A percentile compares a stretch with the other conserved stretches of the same genome.
phyloP scores from a whole-genome alignment of 352 stramenopile genomes.

The Globisporangium alternatum region DNA sequence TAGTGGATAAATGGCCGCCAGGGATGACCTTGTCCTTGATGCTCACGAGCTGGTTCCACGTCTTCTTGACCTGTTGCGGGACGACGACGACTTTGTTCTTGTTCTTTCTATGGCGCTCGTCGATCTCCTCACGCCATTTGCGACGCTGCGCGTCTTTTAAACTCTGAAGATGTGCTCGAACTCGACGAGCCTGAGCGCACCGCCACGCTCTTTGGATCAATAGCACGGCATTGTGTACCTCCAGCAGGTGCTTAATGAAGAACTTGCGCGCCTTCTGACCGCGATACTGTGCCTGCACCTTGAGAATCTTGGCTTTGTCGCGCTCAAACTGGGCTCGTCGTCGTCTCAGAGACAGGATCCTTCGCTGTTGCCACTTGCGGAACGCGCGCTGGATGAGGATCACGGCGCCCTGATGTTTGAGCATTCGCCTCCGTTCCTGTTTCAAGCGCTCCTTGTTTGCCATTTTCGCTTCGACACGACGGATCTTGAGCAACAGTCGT shows the following conservation, averaged over 20 bases:
- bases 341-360: slow-evolving; percentile 30
- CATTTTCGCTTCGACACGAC: slow-evolving; percentile 23
- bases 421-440: slow-evolving; percentile 6
- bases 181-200: slow-evolving; percentile 27
- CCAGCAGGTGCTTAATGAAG: slow-evolving; percentile 21
- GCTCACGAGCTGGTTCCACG: slow-evolving; percentile 18
- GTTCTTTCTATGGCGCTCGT: slow-evolving; percentile 15
- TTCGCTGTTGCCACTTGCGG: slow-evolving; percentile 34
- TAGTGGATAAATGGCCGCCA: not conserved
- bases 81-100: slow-evolving; percentile 1
- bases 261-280: slow-evolving; percentile 33
- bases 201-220: slow-evolving; percentile 54
- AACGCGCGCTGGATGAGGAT: slow-evolving; percentile 46
- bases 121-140: slow-evolving; percentile 20
- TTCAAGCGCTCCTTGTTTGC: slow-evolving; percentile 8
- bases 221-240: slow-evolving; percentile 26
- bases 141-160: slow-evolving; percentile 19
- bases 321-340: slow-evolving; percentile 59
- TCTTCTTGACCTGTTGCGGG: slow-evolving; percentile 20
- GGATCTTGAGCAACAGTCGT: slow-evolving; percentile 39
- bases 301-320: slow-evolving; percentile 52
- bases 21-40: slow-evolving; percentile 17
- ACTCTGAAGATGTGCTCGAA: slow-evolving; percentile 11
- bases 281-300: slow-evolving; percentile 53
- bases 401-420: slow-evolving; percentile 31